Percentiles rank a stretch among this genome's conserved stretches.
These are phyloP conservation scores for Xylariomycetidae sp. DNA, from an alignment of 2,329 filamentous ascomycete genomes.

Conservation along the genomic window DNA sequence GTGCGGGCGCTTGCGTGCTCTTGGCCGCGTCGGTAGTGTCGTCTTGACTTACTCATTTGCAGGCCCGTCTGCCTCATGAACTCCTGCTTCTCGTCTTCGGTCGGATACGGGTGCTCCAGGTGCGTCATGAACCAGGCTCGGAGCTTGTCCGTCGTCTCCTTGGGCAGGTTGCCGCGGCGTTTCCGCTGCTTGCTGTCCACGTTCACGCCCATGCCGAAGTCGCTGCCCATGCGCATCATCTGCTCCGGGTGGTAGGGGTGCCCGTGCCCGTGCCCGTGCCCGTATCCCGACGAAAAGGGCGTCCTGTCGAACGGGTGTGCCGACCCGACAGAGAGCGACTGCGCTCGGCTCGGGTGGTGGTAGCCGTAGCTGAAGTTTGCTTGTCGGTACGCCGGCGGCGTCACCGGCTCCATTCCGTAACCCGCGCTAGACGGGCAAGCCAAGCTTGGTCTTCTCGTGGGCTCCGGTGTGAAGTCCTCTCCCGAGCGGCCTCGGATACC, in stretches of 20 bases:
- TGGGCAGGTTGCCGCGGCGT: conserved; percentile 81
- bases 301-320: conserved; percentile 36
- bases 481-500: conserved; percentile 26
- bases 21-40: no score
- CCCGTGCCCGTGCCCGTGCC: conserved; percentile 34
- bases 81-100: conserved; percentile 80
- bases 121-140: conserved; percentile 76
- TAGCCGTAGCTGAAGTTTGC: conserved; percentile 32
- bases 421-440: conserved; percentile 18
- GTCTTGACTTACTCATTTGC: conserved; percentile 62
- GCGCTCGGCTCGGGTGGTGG: conserved; percentile 37
- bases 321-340: conserved; percentile 41
- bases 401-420: conserved; percentile 24
- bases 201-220: conserved; percentile 32
- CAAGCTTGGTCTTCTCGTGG: conserved; percentile 19
- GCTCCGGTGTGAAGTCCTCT: conserved; percentile 30
- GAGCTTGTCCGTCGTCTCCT: conserved; percentile 77
- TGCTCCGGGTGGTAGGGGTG: conserved; percentile 35
- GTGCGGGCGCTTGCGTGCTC: no score
- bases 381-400: conserved; percentile 26
- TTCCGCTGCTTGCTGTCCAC: conserved; percentile 49
- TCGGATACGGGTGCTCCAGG: conserved; percentile 76
- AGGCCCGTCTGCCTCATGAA: conserved; percentile 71
- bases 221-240: conserved; percentile 35
- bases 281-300: conserved; percentile 34